Conservation (phyloP, 805 yeast species). For the Metschnikowia picachoensis region DNA sequence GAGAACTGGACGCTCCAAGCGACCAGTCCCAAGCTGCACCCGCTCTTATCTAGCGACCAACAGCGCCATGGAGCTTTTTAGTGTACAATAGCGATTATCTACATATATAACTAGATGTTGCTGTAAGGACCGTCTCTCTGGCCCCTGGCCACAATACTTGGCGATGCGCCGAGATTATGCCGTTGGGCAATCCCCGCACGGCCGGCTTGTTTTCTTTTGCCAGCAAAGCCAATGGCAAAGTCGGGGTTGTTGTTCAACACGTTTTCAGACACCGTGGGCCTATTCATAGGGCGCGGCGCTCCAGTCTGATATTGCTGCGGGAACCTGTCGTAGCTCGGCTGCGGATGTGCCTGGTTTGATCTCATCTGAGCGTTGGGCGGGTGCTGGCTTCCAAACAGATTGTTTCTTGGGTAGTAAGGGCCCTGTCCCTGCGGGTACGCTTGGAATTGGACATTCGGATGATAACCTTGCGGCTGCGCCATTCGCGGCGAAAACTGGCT, state of each 20-base stretch:
- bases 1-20: too few species aligned
- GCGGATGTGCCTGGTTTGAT: conserved; percentile 1
- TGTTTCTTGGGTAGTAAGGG: background rate
- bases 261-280: conserved; percentile 35
- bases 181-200: conserved; percentile 1
- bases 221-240: conserved; percentile 27
- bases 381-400: background rate
- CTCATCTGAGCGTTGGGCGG: background rate
- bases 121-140: conserved; percentile 9
- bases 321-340: conserved; percentile 2
- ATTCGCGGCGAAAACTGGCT: conserved; percentile 4
- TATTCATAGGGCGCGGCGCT: conserved; percentile 19
- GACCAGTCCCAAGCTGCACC: too few species aligned
- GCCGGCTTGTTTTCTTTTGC: conserved; percentile 18
- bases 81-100: too few species aligned
- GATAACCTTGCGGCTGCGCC: background rate
- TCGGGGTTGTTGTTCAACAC: conserved; percentile 40
- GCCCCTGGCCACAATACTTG: background rate
- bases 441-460: conserved; percentile 3
- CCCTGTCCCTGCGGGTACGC: conserved; percentile 1
- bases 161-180: conserved; percentile 10
- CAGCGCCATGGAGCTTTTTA: background rate
- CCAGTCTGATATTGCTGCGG: conserved; percentile 9
- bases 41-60: background rate
- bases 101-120: background rate